A percentile compares a stretch with the other conserved stretches of the same genome.
Evolutionary conservation across 1,284 basidiomycete species (phyloP).

Genomic region (Tilletia walkeri): DNA sequence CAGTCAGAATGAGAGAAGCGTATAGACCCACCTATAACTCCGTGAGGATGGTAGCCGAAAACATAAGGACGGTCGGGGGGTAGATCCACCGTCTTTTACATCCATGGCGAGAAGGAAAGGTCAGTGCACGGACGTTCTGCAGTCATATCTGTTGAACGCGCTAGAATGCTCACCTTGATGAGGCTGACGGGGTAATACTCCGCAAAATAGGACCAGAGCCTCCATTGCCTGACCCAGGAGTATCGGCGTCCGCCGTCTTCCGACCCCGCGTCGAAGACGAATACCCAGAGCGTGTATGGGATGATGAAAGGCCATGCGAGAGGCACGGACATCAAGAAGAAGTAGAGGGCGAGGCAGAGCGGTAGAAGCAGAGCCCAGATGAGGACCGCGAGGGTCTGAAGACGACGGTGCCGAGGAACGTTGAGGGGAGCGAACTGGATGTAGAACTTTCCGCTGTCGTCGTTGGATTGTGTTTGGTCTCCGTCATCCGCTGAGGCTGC

Average conservation of each 20-base stretch:
- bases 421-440: conserved; percentile 42
- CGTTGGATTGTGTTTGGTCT: conserved; percentile 8
- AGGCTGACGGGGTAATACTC: conserved; percentile 79
- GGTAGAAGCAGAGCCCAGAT: conserved; percentile 80
- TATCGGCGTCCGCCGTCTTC: conserved; percentile 74
- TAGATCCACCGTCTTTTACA: conserved; percentile 65
- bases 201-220: conserved; percentile 79
- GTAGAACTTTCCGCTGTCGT: not conserved
- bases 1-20: not conserved
- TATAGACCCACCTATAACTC: conserved; percentile 16
- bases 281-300: conserved; percentile 79
- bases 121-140: not conserved
- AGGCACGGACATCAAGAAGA: conserved; percentile 82
- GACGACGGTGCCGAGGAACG: conserved; percentile 42
- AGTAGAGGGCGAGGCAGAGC: conserved; percentile 69
- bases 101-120: not conserved
- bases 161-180: conserved; percentile 37
- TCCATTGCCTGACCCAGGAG: conserved; percentile 70
- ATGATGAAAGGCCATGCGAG: conserved; percentile 80
- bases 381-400: conserved; percentile 65
- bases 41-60: conserved; percentile 63
- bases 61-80: conserved; percentile 87
- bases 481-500: not conserved
- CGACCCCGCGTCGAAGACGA: conserved; percentile 70
- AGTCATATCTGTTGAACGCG: not conserved